Base-by-base conservation (phyloP, 192 early-diverging fungal species). In the Linnemannia zychae region DNA sequence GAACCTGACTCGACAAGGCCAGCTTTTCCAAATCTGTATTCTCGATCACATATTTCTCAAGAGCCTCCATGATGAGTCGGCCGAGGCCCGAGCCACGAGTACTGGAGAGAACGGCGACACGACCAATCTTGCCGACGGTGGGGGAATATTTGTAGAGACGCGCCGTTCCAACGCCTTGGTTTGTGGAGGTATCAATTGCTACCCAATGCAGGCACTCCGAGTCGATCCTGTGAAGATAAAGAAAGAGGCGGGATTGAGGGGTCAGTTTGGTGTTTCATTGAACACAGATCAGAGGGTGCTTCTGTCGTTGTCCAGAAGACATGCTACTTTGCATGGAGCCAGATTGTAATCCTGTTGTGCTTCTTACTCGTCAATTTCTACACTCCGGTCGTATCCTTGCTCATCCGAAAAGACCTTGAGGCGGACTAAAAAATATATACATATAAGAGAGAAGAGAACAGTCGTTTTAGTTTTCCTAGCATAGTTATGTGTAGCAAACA, bases 341-440 rank as follows among this genome's bases (percentile, higher is more conserved):
- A n/a, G 37, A 38, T 20, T 11, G 24, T 1, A 44, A n/a, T 20
- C 40, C 40, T n/a, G 24, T 33, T 12, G 1, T 40, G 24, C 9
- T 46, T 18, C 83, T 60, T 85, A 85, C 83, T 79, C 77, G 52
- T 85, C 83, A 37, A 85, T 44, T n/a, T 85, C 83, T 16, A 52
- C 20, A 28, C 57, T 57, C 47, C 52, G n/a, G 34, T 85, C 83
- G 44, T 85, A 85, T 46, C 83, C 83, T 73, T 85, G 83, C 49
- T 85, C 83, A 74, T 85, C 74, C 4, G 63, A 65, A 33, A 85
- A 85, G 20, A 85, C 83, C 44, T 76, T 79, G 46, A 71, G 49
- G 50, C 83, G 83, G 70, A 85, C 83, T 85, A 73, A 28, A 37
- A 69, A 7, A 75, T 12, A 2, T 4, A 75, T 53, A 36, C 12